These are phyloP conservation scores for Aspergillus sp. DNA, from an alignment of 2,329 filamentous ascomycete genomes.

Conservation along the genomic window DNA sequence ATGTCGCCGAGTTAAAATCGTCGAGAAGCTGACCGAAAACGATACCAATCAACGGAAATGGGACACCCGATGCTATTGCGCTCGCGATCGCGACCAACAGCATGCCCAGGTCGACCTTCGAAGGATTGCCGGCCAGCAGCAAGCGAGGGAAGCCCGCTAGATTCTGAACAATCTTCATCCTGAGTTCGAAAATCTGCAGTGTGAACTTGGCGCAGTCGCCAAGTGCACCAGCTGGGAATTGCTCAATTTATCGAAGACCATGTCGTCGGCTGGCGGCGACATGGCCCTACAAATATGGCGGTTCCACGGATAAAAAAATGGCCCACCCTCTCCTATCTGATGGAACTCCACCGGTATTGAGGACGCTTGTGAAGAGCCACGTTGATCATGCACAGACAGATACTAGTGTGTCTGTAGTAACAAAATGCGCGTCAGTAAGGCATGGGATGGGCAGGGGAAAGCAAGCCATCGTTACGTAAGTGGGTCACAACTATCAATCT, in stretches of 20 bases:
- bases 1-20: slow-evolving; percentile 36
- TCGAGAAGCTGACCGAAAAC: slow-evolving; percentile 43
- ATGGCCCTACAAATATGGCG: neutral
- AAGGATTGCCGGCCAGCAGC: slow-evolving; percentile 23
- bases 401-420: neutral
- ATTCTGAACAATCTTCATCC: slow-evolving; percentile 31
- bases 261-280: neutral
- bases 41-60: slow-evolving; percentile 40
- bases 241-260: slow-evolving; percentile 3
- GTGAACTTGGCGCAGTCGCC: slow-evolving; percentile 3
- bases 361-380: too few relatives aligned
- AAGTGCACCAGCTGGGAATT: slow-evolving; percentile 1
- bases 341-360: neutral
- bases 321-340: neutral
- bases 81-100: slow-evolving; percentile 29
- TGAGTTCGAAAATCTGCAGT: slow-evolving; percentile 6
- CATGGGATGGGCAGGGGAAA: neutral
- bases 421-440: neutral
- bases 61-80: slow-evolving; percentile 38
- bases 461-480: neutral
- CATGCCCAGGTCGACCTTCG: slow-evolving; percentile 24
- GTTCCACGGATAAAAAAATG: slow-evolving; percentile 1
- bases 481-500: neutral
- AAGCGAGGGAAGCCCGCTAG: slow-evolving; percentile 37
- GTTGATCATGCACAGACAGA: neutral